phyloP scores from a whole-genome alignment of 192 early-diverging fungal genomes.

The Jimgerdemannia flammicorona region DNA sequence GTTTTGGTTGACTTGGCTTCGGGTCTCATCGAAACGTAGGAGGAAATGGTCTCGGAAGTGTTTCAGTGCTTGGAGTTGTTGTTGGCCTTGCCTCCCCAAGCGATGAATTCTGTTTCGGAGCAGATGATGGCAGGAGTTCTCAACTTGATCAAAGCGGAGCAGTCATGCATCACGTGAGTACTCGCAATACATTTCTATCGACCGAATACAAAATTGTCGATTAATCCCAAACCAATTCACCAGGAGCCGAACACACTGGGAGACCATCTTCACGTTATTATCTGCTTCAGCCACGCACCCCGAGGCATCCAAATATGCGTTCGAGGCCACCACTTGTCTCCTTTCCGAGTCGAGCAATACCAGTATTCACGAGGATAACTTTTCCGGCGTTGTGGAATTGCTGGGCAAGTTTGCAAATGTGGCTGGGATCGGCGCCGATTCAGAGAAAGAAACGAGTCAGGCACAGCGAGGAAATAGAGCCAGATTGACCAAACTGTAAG shows the following conservation, averaged over 20 bases:
- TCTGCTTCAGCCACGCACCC: conserved; percentile 52
- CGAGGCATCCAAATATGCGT: conserved; percentile 56
- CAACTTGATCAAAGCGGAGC: conserved; percentile 56
- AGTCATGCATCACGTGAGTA: conserved; percentile 13
- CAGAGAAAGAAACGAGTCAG: conserved; percentile 6
- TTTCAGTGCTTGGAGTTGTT: conserved; percentile 51
- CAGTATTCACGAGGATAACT: conserved; percentile 56
- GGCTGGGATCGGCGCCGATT: conserved; percentile 16
- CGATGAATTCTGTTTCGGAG: conserved; percentile 63
- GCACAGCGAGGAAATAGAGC: not conserved
- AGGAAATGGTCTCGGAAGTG: conserved; percentile 50
- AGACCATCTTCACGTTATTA: conserved; percentile 50
- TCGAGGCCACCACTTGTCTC: conserved; percentile 58
- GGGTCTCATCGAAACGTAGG: conserved; percentile 28
- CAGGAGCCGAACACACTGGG: conserved; percentile 38
- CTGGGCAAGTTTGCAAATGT: conserved; percentile 61
- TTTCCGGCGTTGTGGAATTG: conserved; percentile 71
- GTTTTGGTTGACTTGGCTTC: conserved; percentile 8
- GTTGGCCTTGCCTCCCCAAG: conserved; percentile 49
- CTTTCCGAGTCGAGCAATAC: conserved; percentile 38
- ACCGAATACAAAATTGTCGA: too few relatives aligned
- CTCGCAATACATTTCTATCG: not conserved
- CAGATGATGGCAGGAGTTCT: conserved; percentile 76
- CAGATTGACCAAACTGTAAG: conserved; percentile 4
- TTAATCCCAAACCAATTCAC: not conserved